Percentiles rank a stretch among this genome's conserved stretches.
Conservation (phyloP, 768 basidiomycete species). For the Kondoa malvinella region DNA sequence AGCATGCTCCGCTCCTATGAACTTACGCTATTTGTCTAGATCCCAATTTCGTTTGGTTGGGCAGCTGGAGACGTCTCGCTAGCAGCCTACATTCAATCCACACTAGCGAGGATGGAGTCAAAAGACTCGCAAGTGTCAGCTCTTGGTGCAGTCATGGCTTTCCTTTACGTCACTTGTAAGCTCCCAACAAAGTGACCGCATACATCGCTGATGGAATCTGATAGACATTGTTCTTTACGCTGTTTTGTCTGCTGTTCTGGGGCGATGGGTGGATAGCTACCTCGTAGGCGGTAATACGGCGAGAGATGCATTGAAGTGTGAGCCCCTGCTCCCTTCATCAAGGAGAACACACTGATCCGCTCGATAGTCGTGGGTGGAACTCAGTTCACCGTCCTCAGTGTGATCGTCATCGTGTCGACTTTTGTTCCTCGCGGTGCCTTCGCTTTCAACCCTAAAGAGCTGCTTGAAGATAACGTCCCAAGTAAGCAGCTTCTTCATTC, state of each 20-base stretch:
- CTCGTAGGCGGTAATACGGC: conserved; percentile 16
- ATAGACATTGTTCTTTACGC: conserved; percentile 27
- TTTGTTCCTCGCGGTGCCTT: conserved; percentile 27
- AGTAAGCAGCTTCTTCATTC: neutral
- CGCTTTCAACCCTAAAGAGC: conserved; percentile 27
- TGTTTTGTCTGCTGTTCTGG: conserved; percentile 27
- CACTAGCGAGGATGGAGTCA: conserved; percentile 20
- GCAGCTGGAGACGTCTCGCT: conserved; percentile 30
- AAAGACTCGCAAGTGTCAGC: conserved; percentile 23
- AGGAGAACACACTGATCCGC: no score
- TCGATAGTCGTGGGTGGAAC: conserved; percentile 23
- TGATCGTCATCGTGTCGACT: conserved; percentile 26
- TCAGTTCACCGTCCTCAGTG: conserved; percentile 28
- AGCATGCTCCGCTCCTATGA: neutral
- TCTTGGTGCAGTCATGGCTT: conserved; percentile 30
- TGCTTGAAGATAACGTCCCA: conserved; percentile 14
- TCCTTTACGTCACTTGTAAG: no score
- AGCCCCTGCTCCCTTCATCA: no score
- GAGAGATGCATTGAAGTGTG: neutral
- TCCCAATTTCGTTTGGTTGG: conserved; percentile 28
- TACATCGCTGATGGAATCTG: neutral
- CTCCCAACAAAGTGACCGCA: no score
- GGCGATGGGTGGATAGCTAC: conserved; percentile 27
- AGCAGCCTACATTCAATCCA: conserved; percentile 30
- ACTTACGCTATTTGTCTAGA: conserved; percentile 22